Conservation (phyloP, 148 eudicot genomes). For the Selenicereus undatus region DNA sequence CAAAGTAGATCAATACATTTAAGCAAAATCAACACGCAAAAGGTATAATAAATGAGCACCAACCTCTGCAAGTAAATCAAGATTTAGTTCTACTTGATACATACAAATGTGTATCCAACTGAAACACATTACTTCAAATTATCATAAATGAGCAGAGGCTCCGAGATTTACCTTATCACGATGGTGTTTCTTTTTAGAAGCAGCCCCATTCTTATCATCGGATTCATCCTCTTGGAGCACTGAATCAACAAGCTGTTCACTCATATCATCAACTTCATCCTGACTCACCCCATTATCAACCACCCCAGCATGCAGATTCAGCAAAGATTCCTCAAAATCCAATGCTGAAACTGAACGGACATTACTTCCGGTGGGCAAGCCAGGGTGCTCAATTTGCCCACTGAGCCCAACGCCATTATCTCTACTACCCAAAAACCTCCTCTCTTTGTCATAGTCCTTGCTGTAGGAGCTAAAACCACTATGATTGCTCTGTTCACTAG, state of each 20-base stretch:
- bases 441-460: slow-evolving; percentile 29
- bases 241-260: slow-evolving; percentile 47
- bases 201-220: slow-evolving; percentile 33
- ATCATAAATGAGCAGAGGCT: not conserved
- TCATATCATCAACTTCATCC: slow-evolving; percentile 49
- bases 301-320: slow-evolving; percentile 34
- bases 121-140: not conserved
- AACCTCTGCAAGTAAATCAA: not conserved
- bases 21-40: not conserved
- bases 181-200: slow-evolving; percentile 37
- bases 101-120: not conserved
- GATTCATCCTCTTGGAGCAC: slow-evolving; percentile 50
- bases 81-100: not conserved
- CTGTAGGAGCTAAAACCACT: slow-evolving; percentile 21
- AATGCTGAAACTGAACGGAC: slow-evolving; percentile 41
- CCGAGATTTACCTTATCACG: slow-evolving; percentile 70
- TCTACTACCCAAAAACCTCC: slow-evolving; percentile 18
- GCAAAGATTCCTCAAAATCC: slow-evolving; percentile 53
- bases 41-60: not conserved
- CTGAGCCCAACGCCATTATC: slow-evolving; percentile 26
- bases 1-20: not conserved
- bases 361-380: slow-evolving; percentile 44
- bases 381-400: slow-evolving; percentile 52
- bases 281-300: slow-evolving; percentile 23
- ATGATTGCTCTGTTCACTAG: slow-evolving; percentile 31